Conservation (phyloP, 345 rosid genomes). For the Dimocarpus longan region DNA sequence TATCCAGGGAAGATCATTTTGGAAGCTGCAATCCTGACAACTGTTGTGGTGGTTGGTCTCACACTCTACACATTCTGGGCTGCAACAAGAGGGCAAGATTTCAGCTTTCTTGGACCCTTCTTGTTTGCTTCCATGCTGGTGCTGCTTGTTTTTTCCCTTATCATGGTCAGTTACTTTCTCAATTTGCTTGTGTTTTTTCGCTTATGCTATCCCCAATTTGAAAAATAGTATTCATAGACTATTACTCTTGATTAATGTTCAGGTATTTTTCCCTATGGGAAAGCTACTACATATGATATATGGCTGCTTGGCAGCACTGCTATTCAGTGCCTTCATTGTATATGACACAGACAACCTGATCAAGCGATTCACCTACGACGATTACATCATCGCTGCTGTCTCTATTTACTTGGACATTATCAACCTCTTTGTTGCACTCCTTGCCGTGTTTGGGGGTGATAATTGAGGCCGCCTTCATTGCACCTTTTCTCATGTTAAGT, state of each 20-base stretch:
- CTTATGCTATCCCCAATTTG: neutral
- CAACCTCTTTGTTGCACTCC: slow-evolving; percentile 67
- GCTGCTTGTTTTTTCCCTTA: slow-evolving; percentile 45
- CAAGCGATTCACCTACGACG: slow-evolving; percentile 60
- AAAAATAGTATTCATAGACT: neutral
- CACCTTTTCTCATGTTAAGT: neutral
- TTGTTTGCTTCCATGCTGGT: slow-evolving; percentile 51
- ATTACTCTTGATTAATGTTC: neutral
- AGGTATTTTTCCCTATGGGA: slow-evolving; percentile 51
- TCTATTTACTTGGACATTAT: slow-evolving; percentile 63
- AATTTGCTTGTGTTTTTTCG: neutral
- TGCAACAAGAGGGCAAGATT: slow-evolving; percentile 60
- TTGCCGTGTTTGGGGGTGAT: slow-evolving; percentile 13
- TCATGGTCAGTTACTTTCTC: slow-evolving; percentile 40
- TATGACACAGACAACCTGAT: slow-evolving; percentile 62
- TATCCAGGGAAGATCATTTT: slow-evolving; percentile 51
- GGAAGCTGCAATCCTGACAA: slow-evolving; percentile 60
- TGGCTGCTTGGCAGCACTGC: slow-evolving; percentile 44
- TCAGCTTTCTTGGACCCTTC: slow-evolving; percentile 70
- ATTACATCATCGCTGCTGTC: slow-evolving; percentile 71
- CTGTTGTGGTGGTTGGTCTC: slow-evolving; percentile 51
- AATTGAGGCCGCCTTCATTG: neutral
- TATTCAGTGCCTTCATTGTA: slow-evolving; percentile 55
- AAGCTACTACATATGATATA: slow-evolving; percentile 44
- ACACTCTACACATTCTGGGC: slow-evolving; percentile 84